phyloP scores from a whole-genome alignment of 2,329 filamentous ascomycete species.

The Colletotrichum salicis region DNA sequence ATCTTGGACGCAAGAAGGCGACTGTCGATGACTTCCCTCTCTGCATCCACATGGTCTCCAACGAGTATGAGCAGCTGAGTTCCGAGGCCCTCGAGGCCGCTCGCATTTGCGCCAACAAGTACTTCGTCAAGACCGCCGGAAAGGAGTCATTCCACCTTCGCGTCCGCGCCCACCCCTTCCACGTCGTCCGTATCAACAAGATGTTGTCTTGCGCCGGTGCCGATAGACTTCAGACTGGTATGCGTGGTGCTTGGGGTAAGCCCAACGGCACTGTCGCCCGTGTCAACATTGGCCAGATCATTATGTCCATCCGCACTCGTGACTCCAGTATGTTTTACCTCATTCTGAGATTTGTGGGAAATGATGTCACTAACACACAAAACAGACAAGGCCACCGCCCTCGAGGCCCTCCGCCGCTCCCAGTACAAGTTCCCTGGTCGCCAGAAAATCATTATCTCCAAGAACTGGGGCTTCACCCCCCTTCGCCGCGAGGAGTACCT shows the following conservation, averaged over 20 bases:
- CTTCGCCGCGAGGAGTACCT: conserved; percentile 98
- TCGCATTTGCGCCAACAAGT: conserved; percentile 99
- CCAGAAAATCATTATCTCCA: conserved; percentile 99
- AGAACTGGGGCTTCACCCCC: conserved; percentile 99
- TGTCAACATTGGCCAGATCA: conserved; percentile 99
- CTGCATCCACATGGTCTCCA: conserved; percentile 99
- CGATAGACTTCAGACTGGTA: conserved; percentile 99
- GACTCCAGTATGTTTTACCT: conserved; percentile 76
- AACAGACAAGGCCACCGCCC: conserved; percentile 85
- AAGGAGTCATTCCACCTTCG: conserved; percentile 81
- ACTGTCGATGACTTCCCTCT: conserved; percentile 99
- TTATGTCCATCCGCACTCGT: conserved; percentile 96
- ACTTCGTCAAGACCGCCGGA: conserved; percentile 77
- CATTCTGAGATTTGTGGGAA: neutral
- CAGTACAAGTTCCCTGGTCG: conserved; percentile 99
- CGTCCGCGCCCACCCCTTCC: conserved; percentile 95
- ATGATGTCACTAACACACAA: conserved; percentile 41
- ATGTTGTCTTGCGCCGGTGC: conserved; percentile 99
- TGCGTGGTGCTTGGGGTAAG: conserved; percentile 99
- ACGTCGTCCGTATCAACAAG: conserved; percentile 99
- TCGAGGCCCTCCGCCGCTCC: conserved; percentile 98
- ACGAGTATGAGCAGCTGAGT: conserved; percentile 99
- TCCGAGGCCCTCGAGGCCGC: conserved; percentile 99
- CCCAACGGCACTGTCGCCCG: conserved; percentile 98
- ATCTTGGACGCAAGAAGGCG: conserved; percentile 97